Conservation (phyloP, 2,329 filamentous ascomycete species). For the Zopfia rhizophila region DNA sequence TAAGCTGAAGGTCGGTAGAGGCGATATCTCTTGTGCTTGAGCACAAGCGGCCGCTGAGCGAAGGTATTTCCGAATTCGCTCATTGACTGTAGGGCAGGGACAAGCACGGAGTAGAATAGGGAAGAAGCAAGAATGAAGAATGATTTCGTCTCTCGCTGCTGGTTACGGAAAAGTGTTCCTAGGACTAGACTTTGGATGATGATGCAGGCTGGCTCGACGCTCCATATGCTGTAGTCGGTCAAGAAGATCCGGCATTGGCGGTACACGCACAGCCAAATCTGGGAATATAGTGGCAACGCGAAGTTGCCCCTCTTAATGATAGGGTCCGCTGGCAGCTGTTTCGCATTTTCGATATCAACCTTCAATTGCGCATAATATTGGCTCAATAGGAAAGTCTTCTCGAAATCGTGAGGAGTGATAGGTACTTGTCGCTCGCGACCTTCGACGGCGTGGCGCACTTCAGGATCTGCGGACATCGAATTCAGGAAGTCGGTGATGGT, state of each 20-base stretch:
- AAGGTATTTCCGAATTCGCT: conserved; percentile 89
- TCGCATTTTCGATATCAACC: no score
- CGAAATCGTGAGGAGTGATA: conserved; percentile 36
- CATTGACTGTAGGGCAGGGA: conserved; percentile 84
- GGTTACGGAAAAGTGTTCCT: conserved; percentile 84
- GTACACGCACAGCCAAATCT: conserved; percentile 39
- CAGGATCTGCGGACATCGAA: conserved; percentile 62
- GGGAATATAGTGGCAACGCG: conserved; percentile 44
- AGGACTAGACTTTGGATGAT: no score
- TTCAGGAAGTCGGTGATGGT: conserved; percentile 78
- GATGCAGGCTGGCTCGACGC: no score
- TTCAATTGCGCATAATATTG: conserved; percentile 60
- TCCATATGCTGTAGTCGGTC: no score
- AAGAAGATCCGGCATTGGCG: no score
- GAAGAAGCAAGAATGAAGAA: conserved; percentile 84
- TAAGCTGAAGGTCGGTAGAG: conserved; percentile 91
- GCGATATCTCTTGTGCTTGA: conserved; percentile 87
- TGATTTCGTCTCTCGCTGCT: conserved; percentile 70
- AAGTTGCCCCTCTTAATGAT: no score
- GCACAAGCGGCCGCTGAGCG: conserved; percentile 88
- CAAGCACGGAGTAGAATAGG: conserved; percentile 86
- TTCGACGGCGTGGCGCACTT: conserved; percentile 54
- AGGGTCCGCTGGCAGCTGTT: no score
- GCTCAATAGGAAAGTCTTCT: conserved; percentile 47
- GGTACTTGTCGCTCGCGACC: conserved; percentile 52